Evolutionary conservation across 371 early-diverging fungal species (phyloP), one percentile per base, ranked within the genome.

Genomic region (Mortierella sp.): DNA sequence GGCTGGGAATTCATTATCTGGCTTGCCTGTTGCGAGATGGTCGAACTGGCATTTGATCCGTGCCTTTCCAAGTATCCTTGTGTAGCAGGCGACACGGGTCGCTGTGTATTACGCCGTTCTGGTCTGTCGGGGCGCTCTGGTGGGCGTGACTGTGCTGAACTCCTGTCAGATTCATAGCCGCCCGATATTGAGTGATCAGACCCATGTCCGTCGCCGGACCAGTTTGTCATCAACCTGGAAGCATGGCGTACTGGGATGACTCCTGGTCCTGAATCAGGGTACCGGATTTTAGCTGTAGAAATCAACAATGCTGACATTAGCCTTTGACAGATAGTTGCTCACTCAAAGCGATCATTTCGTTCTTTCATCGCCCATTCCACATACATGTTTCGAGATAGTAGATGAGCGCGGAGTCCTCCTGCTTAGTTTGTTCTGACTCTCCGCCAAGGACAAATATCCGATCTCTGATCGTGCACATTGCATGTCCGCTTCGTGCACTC

Each of bases 391-490:
- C 93, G 39, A 92, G 80, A 29, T 88, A 80, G 57, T 87, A 84
- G 17, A 91, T 70, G 24, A 68, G 51, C 3, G 80, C 79, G 29
- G 83, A 79, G 53, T 89, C 91, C 19, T 87, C 87, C 34, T 78
- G 71, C 67, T 82, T 82, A 3, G 79, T 68, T 29, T 66, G 77
- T 9, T 79, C 71, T 3, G 79, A 80, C 40, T 87, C 89, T 67
- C 92, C 92, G 57, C 91, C 90, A 57, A 91, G 76, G 24, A 92
- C 80, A 63, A 86, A 84, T 47, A 91, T 79, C 46, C 86, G 86
- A 9, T 88, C 87, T 48, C 83, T 84, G 37, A 87, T 81, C 1
- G 89, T 80, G n/a, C 88, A 84, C 77, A 92, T 86, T 1, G 87
- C 83, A 13, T 87, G 83, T 13, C 87, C 87, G 59, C 83, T 81